Evolutionary conservation across 345 rosid species (phyloP), one percentile per base, ranked within the genome.

Genomic region (Punica granatum): DNA sequence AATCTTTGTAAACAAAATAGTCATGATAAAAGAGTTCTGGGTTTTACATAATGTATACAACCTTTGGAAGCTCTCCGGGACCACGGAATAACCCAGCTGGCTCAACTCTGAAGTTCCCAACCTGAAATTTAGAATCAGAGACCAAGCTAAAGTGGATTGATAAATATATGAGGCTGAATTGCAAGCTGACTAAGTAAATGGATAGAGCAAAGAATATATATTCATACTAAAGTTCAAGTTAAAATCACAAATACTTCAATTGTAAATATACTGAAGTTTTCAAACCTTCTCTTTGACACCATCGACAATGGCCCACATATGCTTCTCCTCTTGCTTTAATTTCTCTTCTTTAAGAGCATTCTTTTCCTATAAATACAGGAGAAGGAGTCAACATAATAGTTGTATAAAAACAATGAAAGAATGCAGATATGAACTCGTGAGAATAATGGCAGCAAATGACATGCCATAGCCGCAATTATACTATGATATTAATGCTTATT

Each of bases 31-130:
- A 26, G 21, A 1, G 33, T 4, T 56, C 1, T 2, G 26, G 19
- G 1, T 30, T 36, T 31, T 33, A 23, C 1, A 33, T 30, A 21
- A 62, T 31, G 14, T 60, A 23, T 60, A 63, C 69, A 75, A 90
- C 99, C 99, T 95, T 95, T 64, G 99, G 99, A 83, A 92, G 99
- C 78, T 95, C 99, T 75, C 99, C 99, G 46, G 98, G 95, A 69
- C 99, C 99, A 77, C 99, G 84, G 78, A 95, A 95, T 70, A 95
- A 85, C 49, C 94, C 99, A 71, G 99, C 98, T 1, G 99, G 99
- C 74, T 95, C 99, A 76, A 90, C 99, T 84, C 99, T 86, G 83
- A 95, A 95, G 82, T 95, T 95, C 67, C 99, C 99, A 67, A 95
- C 98, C 99, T 95, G 44, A 23, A 8, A 39, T n/a, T 36, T 7